These are phyloP conservation scores for Nicotiana sylvestris DNA, from an alignment of 257 asterid genomes.

Conservation along the genomic window DNA sequence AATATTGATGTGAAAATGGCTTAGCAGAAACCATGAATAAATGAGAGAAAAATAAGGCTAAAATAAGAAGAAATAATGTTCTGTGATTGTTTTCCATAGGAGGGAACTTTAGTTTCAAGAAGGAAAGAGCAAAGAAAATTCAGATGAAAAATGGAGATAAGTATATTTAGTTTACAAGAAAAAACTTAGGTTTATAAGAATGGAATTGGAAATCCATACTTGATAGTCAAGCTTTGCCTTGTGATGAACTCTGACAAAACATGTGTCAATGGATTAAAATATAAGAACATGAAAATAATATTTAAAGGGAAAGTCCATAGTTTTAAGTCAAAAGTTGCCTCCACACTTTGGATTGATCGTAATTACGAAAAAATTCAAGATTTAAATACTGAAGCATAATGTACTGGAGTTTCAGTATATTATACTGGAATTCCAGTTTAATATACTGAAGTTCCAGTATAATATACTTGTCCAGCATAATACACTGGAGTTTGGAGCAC, in stretches of 20 bases:
- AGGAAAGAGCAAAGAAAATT: background rate
- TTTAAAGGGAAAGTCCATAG: constrained; percentile 12
- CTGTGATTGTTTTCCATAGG: constrained; percentile 19
- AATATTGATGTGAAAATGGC: background rate
- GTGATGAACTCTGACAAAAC: constrained; percentile 38
- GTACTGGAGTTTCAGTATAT: too few species aligned
- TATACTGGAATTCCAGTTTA: too few species aligned
- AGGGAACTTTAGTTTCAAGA: background rate
- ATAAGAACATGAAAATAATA: background rate
- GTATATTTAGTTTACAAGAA: background rate
- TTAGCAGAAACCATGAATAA: background rate
- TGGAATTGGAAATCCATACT: background rate
- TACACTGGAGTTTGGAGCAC: too few species aligned
- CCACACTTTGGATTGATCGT: background rate
- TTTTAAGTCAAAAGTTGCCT: constrained; percentile 11
- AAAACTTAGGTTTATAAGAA: constrained; percentile 14
- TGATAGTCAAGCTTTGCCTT: constrained; percentile 15
- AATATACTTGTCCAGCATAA: too few species aligned
- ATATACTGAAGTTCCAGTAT: too few species aligned
- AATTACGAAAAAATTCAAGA: too few species aligned
- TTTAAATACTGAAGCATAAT: too few species aligned
- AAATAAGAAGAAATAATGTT: constrained; percentile 24
- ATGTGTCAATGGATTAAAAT: constrained; percentile 28
- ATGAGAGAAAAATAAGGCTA: constrained; percentile 24
- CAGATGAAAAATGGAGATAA: background rate